These are phyloP conservation scores for Gnomoniopsis sp. DNA, from an alignment of 2,329 filamentous ascomycete species.

Conservation along the genomic window DNA sequence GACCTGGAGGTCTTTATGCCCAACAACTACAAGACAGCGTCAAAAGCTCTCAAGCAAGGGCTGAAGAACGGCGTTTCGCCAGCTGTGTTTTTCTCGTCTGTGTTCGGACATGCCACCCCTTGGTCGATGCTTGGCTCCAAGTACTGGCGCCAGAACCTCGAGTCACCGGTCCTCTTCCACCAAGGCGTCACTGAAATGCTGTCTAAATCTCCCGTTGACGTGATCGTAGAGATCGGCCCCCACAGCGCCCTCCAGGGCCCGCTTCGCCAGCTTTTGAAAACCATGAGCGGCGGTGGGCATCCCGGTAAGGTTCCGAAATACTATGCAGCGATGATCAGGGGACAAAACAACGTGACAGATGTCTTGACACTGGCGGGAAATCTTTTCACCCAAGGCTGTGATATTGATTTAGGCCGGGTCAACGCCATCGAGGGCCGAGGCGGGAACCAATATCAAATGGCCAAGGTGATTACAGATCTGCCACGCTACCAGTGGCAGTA, in stretches of 20 bases:
- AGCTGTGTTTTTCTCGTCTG: too few relatives aligned
- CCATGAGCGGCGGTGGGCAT: too few relatives aligned
- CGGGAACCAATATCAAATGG: background rate
- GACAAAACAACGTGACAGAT: background rate
- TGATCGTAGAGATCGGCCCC: constrained; percentile 33
- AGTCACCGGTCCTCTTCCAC: constrained; percentile 24
- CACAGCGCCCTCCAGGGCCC: constrained; percentile 40
- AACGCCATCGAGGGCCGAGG: background rate
- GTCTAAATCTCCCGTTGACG: background rate
- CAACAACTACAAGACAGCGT: background rate
- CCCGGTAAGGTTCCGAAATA: too few relatives aligned
- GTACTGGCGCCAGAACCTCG: constrained; percentile 24
- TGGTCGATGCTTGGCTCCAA: background rate
- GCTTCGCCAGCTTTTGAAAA: background rate
- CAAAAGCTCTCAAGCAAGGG: background rate
- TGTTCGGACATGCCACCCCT: too few relatives aligned
- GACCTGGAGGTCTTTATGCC: background rate
- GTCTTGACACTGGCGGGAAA: constrained; percentile 3
- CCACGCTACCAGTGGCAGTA: constrained; percentile 17
- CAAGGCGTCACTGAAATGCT: constrained; percentile 14
- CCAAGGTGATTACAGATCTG: constrained; percentile 24
- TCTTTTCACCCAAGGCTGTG: constrained; percentile 6
- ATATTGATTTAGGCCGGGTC: background rate
- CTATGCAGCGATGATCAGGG: constrained; percentile 3
- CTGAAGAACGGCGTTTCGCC: too few relatives aligned